Conservation (phyloP, 192 early-diverging fungal species). For the Podila clonocystis region DNA sequence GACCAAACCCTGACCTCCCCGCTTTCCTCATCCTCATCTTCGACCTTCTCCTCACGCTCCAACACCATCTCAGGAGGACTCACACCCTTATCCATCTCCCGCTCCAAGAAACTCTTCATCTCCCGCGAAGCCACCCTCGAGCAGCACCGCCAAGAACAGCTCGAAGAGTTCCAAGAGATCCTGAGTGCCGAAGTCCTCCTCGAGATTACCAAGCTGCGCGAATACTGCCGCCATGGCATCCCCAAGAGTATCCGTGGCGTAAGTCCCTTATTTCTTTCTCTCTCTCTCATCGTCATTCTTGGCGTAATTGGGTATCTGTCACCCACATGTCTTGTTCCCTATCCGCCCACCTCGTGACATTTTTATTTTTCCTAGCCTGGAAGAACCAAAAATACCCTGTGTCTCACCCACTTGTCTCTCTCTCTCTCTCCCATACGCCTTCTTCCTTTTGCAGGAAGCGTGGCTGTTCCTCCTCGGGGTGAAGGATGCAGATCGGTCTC, state of each 20-base stretch:
- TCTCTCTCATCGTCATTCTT: not conserved
- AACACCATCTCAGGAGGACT: too few species aligned
- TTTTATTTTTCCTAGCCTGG: too few species aligned
- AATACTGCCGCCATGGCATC: conserved; percentile 79
- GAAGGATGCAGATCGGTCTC: conserved; percentile 22
- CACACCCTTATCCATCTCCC: too few species aligned
- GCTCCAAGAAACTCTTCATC: not conserved
- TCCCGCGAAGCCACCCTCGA: not conserved
- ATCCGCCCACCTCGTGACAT: too few species aligned
- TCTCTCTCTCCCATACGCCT: not conserved
- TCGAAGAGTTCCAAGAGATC: conserved; percentile 76
- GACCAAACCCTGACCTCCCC: too few species aligned
- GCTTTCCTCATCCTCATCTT: too few species aligned
- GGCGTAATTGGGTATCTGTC: not conserved
- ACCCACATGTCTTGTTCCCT: not conserved
- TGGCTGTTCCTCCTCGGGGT: conserved; percentile 35
- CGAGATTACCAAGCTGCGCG: conserved; percentile 80
- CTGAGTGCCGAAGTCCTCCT: conserved; percentile 82
- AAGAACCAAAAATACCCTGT: too few species aligned
- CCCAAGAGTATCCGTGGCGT: conserved; percentile 77
- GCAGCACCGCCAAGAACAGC: conserved; percentile 9
- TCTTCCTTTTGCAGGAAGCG: conserved; percentile 5
- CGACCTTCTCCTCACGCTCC: too few species aligned
- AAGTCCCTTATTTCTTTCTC: conserved; percentile 24
- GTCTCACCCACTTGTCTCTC: not conserved